Percentiles rank a stretch among this genome's conserved stretches.
Evolutionary conservation across 2,329 filamentous ascomycete species (phyloP).

Genomic region (Calonectria pauciramosa): DNA sequence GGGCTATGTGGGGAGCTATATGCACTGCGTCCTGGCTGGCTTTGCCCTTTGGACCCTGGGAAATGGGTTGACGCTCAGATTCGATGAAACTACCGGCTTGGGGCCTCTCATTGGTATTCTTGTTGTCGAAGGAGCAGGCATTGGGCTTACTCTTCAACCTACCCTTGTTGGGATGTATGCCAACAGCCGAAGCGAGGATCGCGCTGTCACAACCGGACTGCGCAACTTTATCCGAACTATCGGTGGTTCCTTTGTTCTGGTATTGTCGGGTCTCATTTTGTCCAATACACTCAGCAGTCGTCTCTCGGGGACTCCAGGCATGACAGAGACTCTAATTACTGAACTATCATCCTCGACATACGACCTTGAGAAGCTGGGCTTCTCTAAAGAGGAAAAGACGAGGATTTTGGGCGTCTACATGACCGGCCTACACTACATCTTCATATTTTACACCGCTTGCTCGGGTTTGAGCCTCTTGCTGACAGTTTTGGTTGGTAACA

Average conservation of each 20-base stretch:
- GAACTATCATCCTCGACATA: neutral
- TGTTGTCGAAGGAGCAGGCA: neutral
- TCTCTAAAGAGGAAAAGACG: neutral
- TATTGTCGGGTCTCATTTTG: neutral
- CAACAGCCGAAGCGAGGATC: neutral
- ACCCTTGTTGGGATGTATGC: conserved; percentile 3
- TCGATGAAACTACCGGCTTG: neutral
- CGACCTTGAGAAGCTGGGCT: neutral
- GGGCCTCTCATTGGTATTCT: neutral
- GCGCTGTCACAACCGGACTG: neutral
- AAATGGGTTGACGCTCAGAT: neutral
- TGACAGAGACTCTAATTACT: neutral
- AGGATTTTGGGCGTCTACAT: neutral
- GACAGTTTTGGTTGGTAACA: neutral
- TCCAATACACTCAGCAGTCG: neutral
- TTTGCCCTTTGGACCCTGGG: neutral
- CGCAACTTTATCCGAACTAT: conserved; percentile 1
- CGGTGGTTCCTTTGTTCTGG: neutral
- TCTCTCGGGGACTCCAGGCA: neutral
- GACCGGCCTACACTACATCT: neutral
- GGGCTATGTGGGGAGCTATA: neutral
- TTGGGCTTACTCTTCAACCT: neutral
- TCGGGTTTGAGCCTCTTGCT: neutral
- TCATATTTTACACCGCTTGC: neutral
- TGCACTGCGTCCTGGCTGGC: neutral